Evolutionary conservation across 2,329 filamentous ascomycete species (phyloP).

Genomic region (Thielaviopsis cerberus): DNA sequence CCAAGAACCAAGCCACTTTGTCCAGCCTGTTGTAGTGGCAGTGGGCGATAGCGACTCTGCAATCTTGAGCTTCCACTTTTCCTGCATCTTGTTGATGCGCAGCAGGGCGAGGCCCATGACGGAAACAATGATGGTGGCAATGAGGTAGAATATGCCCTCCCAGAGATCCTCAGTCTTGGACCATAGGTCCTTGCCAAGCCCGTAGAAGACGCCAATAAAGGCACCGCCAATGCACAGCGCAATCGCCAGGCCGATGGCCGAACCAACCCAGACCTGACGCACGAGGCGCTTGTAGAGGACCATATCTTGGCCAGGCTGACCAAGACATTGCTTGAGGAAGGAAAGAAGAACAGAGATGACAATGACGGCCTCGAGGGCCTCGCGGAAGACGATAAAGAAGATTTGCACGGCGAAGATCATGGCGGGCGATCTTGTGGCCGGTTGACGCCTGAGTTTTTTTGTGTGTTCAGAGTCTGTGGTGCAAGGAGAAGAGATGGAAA

Average conservation of each 20-base stretch:
- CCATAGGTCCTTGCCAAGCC: slow-evolving; percentile 43
- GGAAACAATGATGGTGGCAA: slow-evolving; percentile 54
- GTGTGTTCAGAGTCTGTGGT: too few relatives aligned
- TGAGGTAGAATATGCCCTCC: slow-evolving; percentile 51
- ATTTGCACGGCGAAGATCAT: slow-evolving; percentile 60
- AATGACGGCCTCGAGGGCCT: slow-evolving; percentile 65
- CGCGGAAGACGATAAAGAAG: slow-evolving; percentile 81
- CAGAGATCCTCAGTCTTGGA: slow-evolving; percentile 47
- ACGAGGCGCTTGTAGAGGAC: slow-evolving; percentile 47
- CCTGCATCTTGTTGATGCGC: slow-evolving; percentile 54
- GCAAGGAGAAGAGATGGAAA: background rate
- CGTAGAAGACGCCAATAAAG: slow-evolving; percentile 58
- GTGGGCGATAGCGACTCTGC: slow-evolving; percentile 33
- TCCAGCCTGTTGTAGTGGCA: slow-evolving; percentile 10
- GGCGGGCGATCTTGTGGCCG: slow-evolving; percentile 32
- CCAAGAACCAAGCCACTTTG: slow-evolving; percentile 26
- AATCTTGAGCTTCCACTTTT: slow-evolving; percentile 62
- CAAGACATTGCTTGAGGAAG: slow-evolving; percentile 66
- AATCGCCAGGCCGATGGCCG: slow-evolving; percentile 40
- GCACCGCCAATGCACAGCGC: slow-evolving; percentile 46
- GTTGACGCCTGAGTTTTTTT: background rate
- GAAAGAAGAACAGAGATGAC: slow-evolving; percentile 74
- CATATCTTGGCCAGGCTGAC: slow-evolving; percentile 41
- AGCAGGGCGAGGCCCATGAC: slow-evolving; percentile 56
- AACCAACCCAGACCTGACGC: slow-evolving; percentile 54